Evolutionary conservation across 2,329 filamentous ascomycete species (phyloP), one percentile per base, ranked within the genome.

Genomic region (Colletotrichum sp.): DNA sequence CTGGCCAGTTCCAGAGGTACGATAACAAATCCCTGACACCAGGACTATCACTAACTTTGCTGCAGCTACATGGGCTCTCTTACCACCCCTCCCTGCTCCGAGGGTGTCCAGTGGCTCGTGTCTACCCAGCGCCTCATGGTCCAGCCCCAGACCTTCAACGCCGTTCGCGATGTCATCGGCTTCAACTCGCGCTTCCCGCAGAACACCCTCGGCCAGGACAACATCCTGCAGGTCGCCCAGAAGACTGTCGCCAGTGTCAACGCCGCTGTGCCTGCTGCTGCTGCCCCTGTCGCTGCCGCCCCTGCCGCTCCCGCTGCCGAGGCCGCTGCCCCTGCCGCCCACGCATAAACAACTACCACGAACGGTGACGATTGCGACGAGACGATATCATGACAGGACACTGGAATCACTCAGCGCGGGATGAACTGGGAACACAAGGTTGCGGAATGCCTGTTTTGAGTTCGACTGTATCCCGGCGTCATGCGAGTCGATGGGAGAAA

Each of bases 141-240:
- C 55, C 84, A 84, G 6, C 79, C 82, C 11, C 63, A 80, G 13
- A 86, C 86, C 16, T 88, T 86, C 77, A 78, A 81, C 62, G 82
- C 80, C 63, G 86, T 83, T 19, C 84, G 86, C 69, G 82, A 85
- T 49, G 84, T 88, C 59, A 84, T 90, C 69, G 87, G 87, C 36
- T 89, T 87, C 82, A 90, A 90, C 82, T 82, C 87, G 7, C 84
- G 88, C 25, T 87, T 85, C 74, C 83, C 87, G 3, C 88, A 90
- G 79, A 87, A 87, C 78, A 79, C 77, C 2, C 86, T 84, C 1
- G 87, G 86, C 44, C 61, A 84, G 79, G 74, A 80, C 13, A 88
- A 88, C 77, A 73, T 87, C 32, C 79, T 87, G 8, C 76, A 78
- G 65, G 69, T 78, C n/a, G 77, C 76, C 52, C 63, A 69, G 29